phyloP scores from a whole-genome alignment of 306 rosid genomes.

The Trifolium repens region DNA sequence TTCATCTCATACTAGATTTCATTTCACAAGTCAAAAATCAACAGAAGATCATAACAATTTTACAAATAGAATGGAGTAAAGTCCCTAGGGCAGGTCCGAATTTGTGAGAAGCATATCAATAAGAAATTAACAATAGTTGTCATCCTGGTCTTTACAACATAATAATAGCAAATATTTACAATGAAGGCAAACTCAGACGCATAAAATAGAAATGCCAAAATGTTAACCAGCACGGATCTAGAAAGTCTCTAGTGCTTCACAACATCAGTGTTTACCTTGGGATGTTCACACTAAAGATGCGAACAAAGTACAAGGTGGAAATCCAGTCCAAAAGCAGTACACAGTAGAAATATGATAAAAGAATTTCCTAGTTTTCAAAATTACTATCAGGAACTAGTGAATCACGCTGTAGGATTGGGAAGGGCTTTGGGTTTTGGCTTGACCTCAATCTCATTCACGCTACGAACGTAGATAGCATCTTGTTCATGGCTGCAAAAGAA shows the following conservation, averaged over 20 bases:
- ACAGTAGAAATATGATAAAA: not conserved
- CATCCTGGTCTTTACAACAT: constrained; percentile 7
- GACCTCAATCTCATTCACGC: constrained; percentile 93
- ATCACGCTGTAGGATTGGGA: constrained; percentile 70
- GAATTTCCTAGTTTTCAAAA: constrained; percentile 14
- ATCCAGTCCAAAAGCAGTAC: not conserved
- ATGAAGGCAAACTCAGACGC: constrained; percentile 1
- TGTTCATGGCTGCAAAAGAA: constrained; percentile 78
- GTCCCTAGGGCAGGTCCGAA: not conserved
- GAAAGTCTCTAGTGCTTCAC: constrained; percentile 31
- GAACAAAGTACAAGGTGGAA: constrained; percentile 17
- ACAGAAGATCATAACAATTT: not conserved
- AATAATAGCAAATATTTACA: constrained; percentile 3
- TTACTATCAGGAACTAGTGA: not conserved
- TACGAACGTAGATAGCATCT: constrained; percentile 85
- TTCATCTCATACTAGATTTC: too few species aligned
- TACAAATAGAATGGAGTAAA: not conserved
- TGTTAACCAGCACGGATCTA: constrained; percentile 12
- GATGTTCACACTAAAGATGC: constrained; percentile 35
- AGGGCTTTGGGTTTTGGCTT: constrained; percentile 97
- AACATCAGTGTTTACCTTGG: constrained; percentile 24
- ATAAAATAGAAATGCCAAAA: constrained; percentile 10
- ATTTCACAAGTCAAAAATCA: too few species aligned
- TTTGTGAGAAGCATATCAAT: not conserved
- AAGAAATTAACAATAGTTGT: not conserved